Evolutionary conservation across 2,329 filamentous ascomycete genomes (phyloP).

Genomic region (Simplicillium aogashimaense): DNA sequence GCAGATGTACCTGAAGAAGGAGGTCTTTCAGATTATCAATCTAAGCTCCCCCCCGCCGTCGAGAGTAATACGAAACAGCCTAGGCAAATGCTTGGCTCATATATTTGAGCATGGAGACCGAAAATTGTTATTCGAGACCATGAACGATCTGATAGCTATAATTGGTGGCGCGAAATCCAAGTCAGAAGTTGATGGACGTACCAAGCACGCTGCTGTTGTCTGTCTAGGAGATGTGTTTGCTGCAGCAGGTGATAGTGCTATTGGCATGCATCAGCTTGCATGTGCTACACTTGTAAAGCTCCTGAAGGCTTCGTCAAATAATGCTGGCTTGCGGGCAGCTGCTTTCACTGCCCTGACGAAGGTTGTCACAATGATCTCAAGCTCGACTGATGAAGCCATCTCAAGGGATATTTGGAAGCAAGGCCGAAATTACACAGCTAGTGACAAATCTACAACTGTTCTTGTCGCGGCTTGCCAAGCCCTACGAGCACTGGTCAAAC

Average conservation of each 20-base stretch:
- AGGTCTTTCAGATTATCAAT: conserved; percentile 87
- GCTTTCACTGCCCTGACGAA: conserved; percentile 68
- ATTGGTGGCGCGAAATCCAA: conserved; percentile 65
- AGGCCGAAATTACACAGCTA: conserved; percentile 62
- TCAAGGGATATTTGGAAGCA: conserved; percentile 94
- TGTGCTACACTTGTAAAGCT: conserved; percentile 66
- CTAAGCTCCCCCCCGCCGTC: conserved; percentile 76
- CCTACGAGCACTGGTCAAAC: conserved; percentile 60
- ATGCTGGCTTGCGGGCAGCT: conserved; percentile 74
- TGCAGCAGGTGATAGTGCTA: conserved; percentile 86
- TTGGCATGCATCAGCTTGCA: conserved; percentile 68
- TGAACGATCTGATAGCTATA: conserved; percentile 75
- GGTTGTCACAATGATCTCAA: conserved; percentile 63
- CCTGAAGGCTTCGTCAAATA: conserved; percentile 66
- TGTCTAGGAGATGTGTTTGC: conserved; percentile 85
- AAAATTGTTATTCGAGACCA: conserved; percentile 86
- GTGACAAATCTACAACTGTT: conserved; percentile 76
- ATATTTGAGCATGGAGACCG: conserved; percentile 80
- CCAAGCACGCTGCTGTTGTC: conserved; percentile 78
- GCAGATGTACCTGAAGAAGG: conserved; percentile 86
- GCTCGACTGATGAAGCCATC: conserved; percentile 71
- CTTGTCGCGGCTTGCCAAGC: conserved; percentile 72
- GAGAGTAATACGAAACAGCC: conserved; percentile 79
- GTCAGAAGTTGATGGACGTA: conserved; percentile 63
- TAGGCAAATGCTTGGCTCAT: conserved; percentile 74